Evolutionary conservation across 2,329 filamentous ascomycete species (phyloP), one percentile per base, ranked within the genome.

Genomic region (Cercospora beticola): DNA sequence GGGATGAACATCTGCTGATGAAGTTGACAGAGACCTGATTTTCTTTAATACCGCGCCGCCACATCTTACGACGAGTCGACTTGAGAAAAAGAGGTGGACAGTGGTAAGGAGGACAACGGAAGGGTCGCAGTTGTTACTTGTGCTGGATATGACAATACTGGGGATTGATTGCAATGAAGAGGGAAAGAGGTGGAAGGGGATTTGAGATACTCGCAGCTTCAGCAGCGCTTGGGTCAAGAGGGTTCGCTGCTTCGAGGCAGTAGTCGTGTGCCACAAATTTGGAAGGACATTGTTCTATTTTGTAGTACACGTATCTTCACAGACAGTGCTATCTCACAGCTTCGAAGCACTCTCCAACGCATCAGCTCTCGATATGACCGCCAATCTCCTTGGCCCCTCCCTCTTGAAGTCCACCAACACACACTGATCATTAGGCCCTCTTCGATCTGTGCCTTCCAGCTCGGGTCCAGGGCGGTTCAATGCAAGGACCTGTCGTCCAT

Each of bases 381-480:
- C 84, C 43, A 89, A 80, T 70, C 87, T 81, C 70, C 86, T 80
- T 23, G 86, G 86, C 18, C 85, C 86, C 68, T 87, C 86, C 65
- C 85, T 85, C 71, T 78, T 82, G 67, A 89, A 89, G 60, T 82
- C 83, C 7, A 87, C 84, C 21, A 87, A 79, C 28, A 89, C 83
- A 60, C 88, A 86, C 73, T 85, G 83, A 62, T 88, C 86, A 28
- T 72, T 78, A 26, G 87, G 81, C 0, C 87, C 87, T 69, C 74
- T 81, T 72, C 85, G 81, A 4, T 79, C 82, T 7, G 77, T 54
- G 16, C 71, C 68, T 28, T 66, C 61, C 21, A 89, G 77, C 74
- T 89, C 88, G 43, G 81, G 81, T 0, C 88, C 87, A 1, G 87
- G 83, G 65, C 82, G 79, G 70, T 87, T 83, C 66, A 90, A 74